Percentiles rank a stretch among this genome's conserved stretches.
phyloP scores from a whole-genome alignment of 2,329 filamentous ascomycete species.

The Colletotrichum coccodes region DNA sequence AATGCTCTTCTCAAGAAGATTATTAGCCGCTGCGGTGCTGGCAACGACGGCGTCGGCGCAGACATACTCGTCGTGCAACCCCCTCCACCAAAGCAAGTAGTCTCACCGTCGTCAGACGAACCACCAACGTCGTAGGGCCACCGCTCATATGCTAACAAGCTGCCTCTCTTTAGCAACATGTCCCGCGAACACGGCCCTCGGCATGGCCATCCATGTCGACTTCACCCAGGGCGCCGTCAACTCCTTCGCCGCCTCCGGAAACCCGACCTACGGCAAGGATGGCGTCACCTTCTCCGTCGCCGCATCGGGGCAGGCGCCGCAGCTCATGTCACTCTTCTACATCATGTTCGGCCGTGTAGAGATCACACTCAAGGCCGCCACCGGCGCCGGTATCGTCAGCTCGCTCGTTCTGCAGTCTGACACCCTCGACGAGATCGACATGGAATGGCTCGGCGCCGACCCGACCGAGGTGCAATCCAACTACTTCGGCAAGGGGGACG shows the following conservation, averaged over 20 bases:
- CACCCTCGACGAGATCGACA: conserved; percentile 93
- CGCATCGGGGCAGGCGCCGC: conserved; percentile 83
- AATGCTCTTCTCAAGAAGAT: conserved; percentile 28
- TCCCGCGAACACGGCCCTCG: conserved; percentile 81
- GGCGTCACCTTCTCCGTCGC: conserved; percentile 86
- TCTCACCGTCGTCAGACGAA: not conserved
- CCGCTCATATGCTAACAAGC: not conserved
- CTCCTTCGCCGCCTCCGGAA: conserved; percentile 78
- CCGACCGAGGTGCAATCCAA: conserved; percentile 88
- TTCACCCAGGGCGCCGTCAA: conserved; percentile 82
- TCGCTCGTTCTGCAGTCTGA: conserved; percentile 93
- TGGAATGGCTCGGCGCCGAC: conserved; percentile 92
- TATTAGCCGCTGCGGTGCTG: conserved; percentile 37
- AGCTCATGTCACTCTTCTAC: conserved; percentile 92
- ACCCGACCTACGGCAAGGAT: conserved; percentile 77
- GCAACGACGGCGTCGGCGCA: conserved; percentile 44
- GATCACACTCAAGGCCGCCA: conserved; percentile 84
- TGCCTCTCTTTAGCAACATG: conserved; percentile 63
- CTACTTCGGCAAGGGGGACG: conserved; percentile 95
- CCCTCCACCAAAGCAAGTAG: conserved; percentile 44
- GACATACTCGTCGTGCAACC: conserved; percentile 53
- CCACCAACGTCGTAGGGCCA: not conserved
- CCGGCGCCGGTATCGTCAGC: conserved; percentile 92
- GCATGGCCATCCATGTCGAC: conserved; percentile 84
- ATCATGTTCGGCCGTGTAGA: conserved; percentile 99